A percentile compares a stretch with the other conserved stretches of the same genome.
Conservation (phyloP, 1,284 basidiomycete species). For the Gymnopus androsaceus region DNA sequence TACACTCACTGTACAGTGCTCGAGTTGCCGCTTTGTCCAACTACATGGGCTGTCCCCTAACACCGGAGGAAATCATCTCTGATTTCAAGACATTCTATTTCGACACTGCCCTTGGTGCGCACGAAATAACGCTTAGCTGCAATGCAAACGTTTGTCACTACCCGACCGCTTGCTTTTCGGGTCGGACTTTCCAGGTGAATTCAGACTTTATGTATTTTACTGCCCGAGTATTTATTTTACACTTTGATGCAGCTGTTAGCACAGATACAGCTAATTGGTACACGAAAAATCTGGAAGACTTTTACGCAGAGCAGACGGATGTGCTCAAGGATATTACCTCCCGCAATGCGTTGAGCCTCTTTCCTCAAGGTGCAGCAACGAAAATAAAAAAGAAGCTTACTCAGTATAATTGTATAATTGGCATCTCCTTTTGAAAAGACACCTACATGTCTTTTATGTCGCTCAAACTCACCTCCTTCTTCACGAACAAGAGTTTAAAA, state of each 20-base stretch:
- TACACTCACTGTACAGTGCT: slow-evolving; percentile 30
- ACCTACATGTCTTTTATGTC: too few species aligned
- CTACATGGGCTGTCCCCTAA: slow-evolving; percentile 65
- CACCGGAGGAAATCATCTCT: slow-evolving; percentile 59
- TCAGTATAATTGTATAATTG: too few species aligned
- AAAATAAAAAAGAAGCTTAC: background rate
- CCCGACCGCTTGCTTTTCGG: slow-evolving; percentile 60
- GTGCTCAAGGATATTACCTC: slow-evolving; percentile 43
- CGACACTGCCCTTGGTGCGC: slow-evolving; percentile 65
- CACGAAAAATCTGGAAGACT: slow-evolving; percentile 49
- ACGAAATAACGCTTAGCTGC: slow-evolving; percentile 50
- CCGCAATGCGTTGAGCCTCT: slow-evolving; percentile 50
- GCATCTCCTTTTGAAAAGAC: too few species aligned
- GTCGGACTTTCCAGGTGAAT: slow-evolving; percentile 72
- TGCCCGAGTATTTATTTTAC: background rate
- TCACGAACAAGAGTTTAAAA: too few species aligned
- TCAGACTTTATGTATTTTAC: background rate
- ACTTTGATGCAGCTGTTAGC: slow-evolving; percentile 51
- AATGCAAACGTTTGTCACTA: slow-evolving; percentile 49
- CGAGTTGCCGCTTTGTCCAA: slow-evolving; percentile 65
- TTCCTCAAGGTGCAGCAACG: slow-evolving; percentile 39
- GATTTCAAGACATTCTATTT: slow-evolving; percentile 73
- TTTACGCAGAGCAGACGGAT: slow-evolving; percentile 39
- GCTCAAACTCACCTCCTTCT: too few species aligned
- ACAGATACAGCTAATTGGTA: slow-evolving; percentile 58